Conservation (phyloP, 106 monocot genomes). For the Dioscorea zingiberensis region DNA sequence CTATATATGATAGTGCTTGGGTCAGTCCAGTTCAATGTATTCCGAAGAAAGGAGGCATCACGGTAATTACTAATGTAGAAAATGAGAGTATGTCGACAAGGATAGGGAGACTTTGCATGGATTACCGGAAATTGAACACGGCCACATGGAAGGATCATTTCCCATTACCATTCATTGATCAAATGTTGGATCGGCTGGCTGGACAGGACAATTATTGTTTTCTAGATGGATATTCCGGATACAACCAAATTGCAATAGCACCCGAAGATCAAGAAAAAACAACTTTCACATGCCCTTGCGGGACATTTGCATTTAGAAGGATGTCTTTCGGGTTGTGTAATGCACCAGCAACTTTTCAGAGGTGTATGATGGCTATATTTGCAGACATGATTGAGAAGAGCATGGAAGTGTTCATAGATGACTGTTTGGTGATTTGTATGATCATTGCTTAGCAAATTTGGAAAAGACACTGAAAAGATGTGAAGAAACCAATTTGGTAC, state of each 20-base stretch:
- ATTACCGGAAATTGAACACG: neutral
- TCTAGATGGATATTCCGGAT: neutral
- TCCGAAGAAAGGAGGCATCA: neutral
- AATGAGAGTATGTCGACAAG: neutral
- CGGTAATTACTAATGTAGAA: neutral
- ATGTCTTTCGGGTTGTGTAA: constrained; percentile 6
- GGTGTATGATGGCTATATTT: constrained; percentile 6
- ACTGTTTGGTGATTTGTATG: constrained; percentile 3
- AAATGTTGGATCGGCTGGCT: constrained; percentile 4
- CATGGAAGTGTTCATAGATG: constrained; percentile 5
- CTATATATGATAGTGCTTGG: constrained; percentile 1
- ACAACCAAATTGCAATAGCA: neutral
- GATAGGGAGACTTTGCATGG: neutral
- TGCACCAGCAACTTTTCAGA: constrained; percentile 1
- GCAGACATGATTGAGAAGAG: too few relatives aligned
- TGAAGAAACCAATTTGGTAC: neutral
- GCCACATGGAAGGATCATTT: constrained; percentile 1
- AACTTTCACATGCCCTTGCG: neutral
- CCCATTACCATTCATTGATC: constrained; percentile 1
- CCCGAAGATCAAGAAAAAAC: constrained; percentile 5
- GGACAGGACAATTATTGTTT: neutral
- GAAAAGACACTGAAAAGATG: neutral
- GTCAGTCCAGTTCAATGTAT: constrained; percentile 3
- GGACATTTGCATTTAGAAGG: constrained; percentile 1
- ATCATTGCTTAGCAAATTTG: neutral